Conservation (phyloP, 257 asterid species). For the Petrea volubilis region DNA sequence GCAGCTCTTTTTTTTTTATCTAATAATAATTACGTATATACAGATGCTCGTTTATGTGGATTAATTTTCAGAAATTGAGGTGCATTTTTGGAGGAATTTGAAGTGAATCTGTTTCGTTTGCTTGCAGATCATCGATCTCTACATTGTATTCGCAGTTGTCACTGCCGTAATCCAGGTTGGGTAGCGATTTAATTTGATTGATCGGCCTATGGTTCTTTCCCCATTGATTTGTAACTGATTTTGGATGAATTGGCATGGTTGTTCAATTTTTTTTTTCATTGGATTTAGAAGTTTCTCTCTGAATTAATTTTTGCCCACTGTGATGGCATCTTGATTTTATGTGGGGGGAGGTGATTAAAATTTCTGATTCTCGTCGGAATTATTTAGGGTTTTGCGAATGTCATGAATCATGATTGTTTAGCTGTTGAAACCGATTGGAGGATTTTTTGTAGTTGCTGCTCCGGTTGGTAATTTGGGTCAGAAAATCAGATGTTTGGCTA, state of each 20-base stretch:
- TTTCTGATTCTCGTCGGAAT: no score
- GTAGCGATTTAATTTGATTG: neutral
- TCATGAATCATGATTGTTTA: neutral
- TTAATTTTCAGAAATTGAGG: neutral
- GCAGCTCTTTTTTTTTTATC: no score
- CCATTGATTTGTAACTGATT: neutral
- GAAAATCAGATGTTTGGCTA: no score
- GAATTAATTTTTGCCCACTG: no score
- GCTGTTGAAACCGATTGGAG: neutral
- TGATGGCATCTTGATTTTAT: no score
- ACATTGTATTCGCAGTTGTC: constrained; percentile 47
- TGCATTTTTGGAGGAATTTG: no score
- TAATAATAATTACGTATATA: no score
- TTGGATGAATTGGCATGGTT: neutral
- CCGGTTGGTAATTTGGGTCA: neutral
- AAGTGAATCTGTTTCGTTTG: neutral
- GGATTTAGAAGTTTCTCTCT: neutral
- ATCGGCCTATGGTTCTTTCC: neutral
- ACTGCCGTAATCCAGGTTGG: constrained; percentile 62
- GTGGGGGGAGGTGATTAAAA: neutral
- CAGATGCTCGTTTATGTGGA: neutral
- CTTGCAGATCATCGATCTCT: constrained; percentile 65
- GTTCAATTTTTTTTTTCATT: neutral
- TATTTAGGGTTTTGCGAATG: no score
- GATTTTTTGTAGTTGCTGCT: neutral